These are phyloP conservation scores for Ganoderma sinense DNA, from an alignment of 1,284 basidiomycete species.

Conservation along the genomic window DNA sequence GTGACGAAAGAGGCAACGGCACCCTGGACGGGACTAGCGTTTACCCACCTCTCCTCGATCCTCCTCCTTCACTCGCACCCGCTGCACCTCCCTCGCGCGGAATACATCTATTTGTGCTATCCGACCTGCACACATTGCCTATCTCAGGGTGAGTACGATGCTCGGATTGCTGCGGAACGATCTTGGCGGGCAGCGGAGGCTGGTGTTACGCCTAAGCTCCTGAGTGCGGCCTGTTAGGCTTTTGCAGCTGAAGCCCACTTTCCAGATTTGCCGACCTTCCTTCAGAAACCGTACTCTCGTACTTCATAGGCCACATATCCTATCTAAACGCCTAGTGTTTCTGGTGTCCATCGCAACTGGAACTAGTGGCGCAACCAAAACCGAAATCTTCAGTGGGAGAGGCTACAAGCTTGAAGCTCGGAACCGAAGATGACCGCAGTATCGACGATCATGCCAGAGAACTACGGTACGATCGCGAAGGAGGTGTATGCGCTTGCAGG, in stretches of 20 bases:
- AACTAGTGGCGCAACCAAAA: neutral
- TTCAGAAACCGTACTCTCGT: neutral
- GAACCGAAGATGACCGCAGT: neutral
- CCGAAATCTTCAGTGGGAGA: neutral
- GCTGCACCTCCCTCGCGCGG: neutral
- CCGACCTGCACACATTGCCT: neutral
- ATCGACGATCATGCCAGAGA: conserved; percentile 10
- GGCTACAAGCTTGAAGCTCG: neutral
- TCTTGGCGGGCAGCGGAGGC: neutral
- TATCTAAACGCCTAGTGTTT: neutral
- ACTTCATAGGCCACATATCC: neutral
- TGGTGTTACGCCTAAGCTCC: neutral
- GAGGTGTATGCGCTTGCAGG: conserved; percentile 66
- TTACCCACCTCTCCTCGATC: too few species aligned
- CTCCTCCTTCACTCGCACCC: neutral
- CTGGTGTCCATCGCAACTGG: neutral
- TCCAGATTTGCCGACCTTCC: neutral
- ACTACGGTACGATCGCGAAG: conserved; percentile 50
- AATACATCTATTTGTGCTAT: neutral
- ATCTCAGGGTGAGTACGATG: neutral
- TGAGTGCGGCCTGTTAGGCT: neutral
- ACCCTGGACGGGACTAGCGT: too few species aligned
- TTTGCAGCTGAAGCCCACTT: neutral
- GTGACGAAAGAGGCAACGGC: neutral
- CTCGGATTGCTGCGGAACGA: neutral